Evolutionary conservation across 1,284 basidiomycete genomes (phyloP), one percentile per base, ranked within the genome.

Genomic region (Austroboletus niveus): DNA sequence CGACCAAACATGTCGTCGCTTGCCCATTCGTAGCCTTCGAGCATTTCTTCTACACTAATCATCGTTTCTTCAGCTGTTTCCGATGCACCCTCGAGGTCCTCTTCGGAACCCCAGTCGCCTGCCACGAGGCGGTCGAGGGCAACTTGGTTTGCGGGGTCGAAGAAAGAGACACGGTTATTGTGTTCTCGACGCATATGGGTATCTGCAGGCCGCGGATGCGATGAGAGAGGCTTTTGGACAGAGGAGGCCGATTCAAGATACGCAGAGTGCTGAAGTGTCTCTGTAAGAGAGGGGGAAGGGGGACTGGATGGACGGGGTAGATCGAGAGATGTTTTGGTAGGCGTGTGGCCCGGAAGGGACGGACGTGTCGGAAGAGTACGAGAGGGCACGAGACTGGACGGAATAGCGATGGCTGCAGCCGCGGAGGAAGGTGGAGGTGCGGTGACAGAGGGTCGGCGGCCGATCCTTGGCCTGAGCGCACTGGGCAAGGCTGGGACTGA

Each of bases 21-120:
- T 1, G 88, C 85, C 94, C 93, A 98, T 68, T 99, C 96, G 65
- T 98, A 96, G 0, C 95, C 95, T 64, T 99, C 96, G 10, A 99
- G 79, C 92, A 99, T 95, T 68, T 99, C 97, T 67, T 99, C 97
- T 4, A 99, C 92, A 68, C 85, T 95, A 9, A 87, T 76, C 69
- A 97, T 80, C 6, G 90, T 91, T 7, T 87, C 90, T 60, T 91
- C 85, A 11, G 85, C 82, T 48, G 80, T 81, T 59, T 88, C 89
- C 41, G 87, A 88, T 51, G 86, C 84, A 4, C 78, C 80, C 36
- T 89, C 87, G 2, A 69, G 69, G 31, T 79, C 72, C n/a, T 70
- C 81, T 9, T 77, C 74, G n/a, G 65, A 71, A 2, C 65, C 70
- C 42, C 65, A 64, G 45, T 75, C 78, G 17, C 74, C 74, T 15